phyloP scores from a whole-genome alignment of 345 rosid genomes.

The Litchi chinensis region DNA sequence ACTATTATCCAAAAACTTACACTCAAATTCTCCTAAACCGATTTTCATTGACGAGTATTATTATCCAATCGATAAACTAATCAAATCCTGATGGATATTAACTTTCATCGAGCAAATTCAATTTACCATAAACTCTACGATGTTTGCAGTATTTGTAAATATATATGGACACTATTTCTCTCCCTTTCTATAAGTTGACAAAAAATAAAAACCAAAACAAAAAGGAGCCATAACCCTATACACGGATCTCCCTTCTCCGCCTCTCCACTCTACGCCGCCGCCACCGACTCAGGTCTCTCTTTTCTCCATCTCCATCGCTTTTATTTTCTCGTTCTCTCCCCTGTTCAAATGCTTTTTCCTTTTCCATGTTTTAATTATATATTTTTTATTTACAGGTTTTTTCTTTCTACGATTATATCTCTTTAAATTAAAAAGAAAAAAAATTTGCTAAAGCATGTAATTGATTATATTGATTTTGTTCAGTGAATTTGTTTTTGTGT shows the following conservation, averaged over 20 bases:
- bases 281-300: background rate
- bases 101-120: too few species aligned
- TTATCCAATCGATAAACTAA: too few species aligned
- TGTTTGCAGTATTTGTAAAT: background rate
- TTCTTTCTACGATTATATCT: background rate
- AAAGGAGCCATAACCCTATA: background rate
- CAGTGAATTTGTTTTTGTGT: background rate
- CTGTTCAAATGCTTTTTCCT: background rate
- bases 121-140: too few species aligned
- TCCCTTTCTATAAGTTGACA: background rate
- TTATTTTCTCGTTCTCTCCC: background rate
- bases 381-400: background rate
- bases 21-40: too few species aligned
- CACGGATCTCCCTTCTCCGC: background rate
- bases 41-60: too few species aligned
- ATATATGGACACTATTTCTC: background rate
- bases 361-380: background rate
- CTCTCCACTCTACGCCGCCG: background rate
- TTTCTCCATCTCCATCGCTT: background rate
- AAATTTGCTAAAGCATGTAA: background rate
- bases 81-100: too few species aligned
- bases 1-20: too few species aligned
- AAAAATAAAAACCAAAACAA: background rate
- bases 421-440: background rate
- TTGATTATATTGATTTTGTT: background rate